Evolutionary conservation across 805 yeast species (phyloP), one percentile per base, ranked within the genome.

Genomic region (Sugiyamaella boreocaroliniensis): DNA sequence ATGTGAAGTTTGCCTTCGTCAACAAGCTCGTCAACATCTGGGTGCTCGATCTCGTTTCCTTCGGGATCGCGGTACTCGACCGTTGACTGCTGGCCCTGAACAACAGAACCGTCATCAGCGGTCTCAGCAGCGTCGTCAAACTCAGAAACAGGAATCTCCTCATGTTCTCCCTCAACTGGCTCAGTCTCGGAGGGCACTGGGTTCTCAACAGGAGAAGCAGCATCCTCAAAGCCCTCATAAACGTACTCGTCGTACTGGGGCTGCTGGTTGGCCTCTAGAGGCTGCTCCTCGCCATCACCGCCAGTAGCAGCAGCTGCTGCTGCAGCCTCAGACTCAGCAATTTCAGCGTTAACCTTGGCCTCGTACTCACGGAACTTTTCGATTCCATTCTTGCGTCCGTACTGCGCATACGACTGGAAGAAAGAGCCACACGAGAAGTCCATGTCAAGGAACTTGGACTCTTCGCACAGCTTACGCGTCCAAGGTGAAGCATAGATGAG

Each of bases 341-440:
- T 4, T n/a, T 44, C 47, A 22, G 47, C 32, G n/a, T 4, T 19
- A 19, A 44, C 10, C 16, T 14, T n/a, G 18, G 22, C 29, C 45
- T 42, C 15, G 22, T 42, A 22, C 8, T 12, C 15, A 4, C 14
- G 15, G 15, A 42, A 42, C 45, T 42, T 40, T 4, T 8, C 43
- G 4, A 18, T 16, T 34, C 20, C n/a, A 15, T 15, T 18, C 10
- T 26, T 14, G 11, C 18, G 34, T 16, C 50, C 52, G 57, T 70
- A 71, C 12, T 61, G 67, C 12, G 51, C 58, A 15, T 47, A 52
- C 18, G 58, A 52, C 16, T 63, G 70, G 40, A 68, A 62, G 65
- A 79, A 89, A 12, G 74, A 61, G 55, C 71, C 73, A 72, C 99
- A 93, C 64, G 84, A 85, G 66, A 82, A 93, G 75, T 93, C 99